Evolutionary conservation across 345 rosid species (phyloP).

Genomic region (Salix koriyanagi): DNA sequence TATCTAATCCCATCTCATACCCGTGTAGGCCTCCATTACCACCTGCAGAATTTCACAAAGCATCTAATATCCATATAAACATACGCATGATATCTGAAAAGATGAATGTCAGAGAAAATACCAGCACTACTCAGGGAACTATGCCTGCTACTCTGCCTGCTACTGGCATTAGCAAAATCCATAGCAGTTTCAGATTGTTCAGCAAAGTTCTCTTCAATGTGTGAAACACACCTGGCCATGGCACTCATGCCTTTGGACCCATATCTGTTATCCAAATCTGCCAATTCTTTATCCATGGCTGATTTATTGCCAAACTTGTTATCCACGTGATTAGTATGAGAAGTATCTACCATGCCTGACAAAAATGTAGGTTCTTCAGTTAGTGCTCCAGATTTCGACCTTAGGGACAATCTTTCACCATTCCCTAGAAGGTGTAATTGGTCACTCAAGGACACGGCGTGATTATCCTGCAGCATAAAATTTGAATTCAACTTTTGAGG

Average conservation of each 20-base stretch:
- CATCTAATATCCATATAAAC: slow-evolving; percentile 7
- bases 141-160: slow-evolving; percentile 35
- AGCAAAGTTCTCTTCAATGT: slow-evolving; percentile 31
- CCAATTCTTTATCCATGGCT: slow-evolving; percentile 23
- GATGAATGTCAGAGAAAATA: slow-evolving; percentile 12
- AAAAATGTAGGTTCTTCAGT: slow-evolving; percentile 29
- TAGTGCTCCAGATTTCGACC: slow-evolving; percentile 31
- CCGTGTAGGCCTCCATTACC: slow-evolving; percentile 32
- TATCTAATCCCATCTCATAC: slow-evolving; percentile 33
- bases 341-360: slow-evolving; percentile 25
- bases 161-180: slow-evolving; percentile 24
- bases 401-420: slow-evolving; percentile 20
- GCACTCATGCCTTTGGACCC: slow-evolving; percentile 26
- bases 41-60: slow-evolving; percentile 26
- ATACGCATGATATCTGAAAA: background rate
- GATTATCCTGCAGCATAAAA: background rate
- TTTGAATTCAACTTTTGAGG: slow-evolving; percentile 2
- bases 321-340: slow-evolving; percentile 16
- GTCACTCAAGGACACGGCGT: background rate
- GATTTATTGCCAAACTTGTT: slow-evolving; percentile 25
- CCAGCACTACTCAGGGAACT: slow-evolving; percentile 35
- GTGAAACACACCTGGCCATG: slow-evolving; percentile 25
- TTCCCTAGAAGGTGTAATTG: slow-evolving; percentile 17
- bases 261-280: slow-evolving; percentile 29
- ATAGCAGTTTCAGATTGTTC: slow-evolving; percentile 34